Percentiles rank a stretch among this genome's conserved stretches.
These are phyloP conservation scores for Dendrocalamus sinicus DNA, from an alignment of 176 grass and related monocot genomes.

Conservation along the genomic window DNA sequence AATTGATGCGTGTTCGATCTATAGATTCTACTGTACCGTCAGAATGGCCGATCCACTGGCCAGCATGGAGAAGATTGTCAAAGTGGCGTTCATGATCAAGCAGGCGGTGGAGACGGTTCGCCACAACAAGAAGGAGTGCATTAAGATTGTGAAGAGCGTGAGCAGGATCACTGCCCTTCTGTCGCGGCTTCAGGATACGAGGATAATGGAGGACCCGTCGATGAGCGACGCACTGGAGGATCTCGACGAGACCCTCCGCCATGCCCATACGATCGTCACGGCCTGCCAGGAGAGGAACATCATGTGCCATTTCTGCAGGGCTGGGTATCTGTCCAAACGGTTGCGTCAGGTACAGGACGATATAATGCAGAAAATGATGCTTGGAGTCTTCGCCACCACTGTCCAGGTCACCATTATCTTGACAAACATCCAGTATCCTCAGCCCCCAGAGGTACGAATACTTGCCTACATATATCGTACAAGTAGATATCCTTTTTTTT, in stretches of 20 bases:
- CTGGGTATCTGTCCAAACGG: background rate
- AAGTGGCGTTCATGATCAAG: background rate
- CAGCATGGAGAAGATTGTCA: background rate
- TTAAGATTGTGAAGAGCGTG: background rate
- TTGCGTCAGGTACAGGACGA: background rate
- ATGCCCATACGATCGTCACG: background rate
- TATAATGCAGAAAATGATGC: no score
- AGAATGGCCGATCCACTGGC: background rate
- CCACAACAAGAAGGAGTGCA: slow-evolving; percentile 1
- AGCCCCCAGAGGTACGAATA: no score
- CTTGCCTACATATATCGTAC: no score
- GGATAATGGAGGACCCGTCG: background rate
- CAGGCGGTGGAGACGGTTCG: background rate
- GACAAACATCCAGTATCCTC: no score
- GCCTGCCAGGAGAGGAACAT: background rate
- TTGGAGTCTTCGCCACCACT: no score
- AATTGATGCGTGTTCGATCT: no score
- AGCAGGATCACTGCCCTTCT: background rate
- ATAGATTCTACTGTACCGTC: no score
- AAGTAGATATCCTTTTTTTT: no score
- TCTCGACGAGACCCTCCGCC: background rate
- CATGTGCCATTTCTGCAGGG: background rate
- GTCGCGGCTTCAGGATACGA: background rate
- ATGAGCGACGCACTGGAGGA: background rate
- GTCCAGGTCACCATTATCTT: no score